Percentiles rank a stretch among this genome's conserved stretches.
These are phyloP conservation scores for Saccharomycopsis fermentans DNA, from an alignment of 805 yeast genomes.

Conservation along the genomic window DNA sequence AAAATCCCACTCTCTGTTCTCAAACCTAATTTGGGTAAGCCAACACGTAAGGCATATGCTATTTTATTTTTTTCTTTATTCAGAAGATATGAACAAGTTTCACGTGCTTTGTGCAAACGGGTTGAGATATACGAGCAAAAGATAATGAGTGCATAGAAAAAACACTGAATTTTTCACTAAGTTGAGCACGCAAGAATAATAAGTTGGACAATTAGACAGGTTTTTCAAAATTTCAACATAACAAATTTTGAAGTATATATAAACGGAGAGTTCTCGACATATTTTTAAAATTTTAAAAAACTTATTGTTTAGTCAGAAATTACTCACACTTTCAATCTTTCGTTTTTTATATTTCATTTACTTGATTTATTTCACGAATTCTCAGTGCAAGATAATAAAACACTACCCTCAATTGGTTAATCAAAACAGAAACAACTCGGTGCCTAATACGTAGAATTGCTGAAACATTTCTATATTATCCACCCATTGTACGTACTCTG, in stretches of 20 bases:
- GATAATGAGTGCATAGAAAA: too few relatives aligned
- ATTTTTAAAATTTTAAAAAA: too few relatives aligned
- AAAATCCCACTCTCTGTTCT: not conserved
- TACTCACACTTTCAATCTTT: too few relatives aligned
- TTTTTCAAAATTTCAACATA: not conserved
- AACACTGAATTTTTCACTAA: not conserved
- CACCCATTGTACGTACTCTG: not conserved
- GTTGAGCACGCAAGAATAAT: too few relatives aligned
- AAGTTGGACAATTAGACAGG: too few relatives aligned
- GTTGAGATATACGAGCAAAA: not conserved
- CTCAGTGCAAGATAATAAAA: too few relatives aligned
- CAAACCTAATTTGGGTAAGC: not conserved
- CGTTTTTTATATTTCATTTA: too few relatives aligned
- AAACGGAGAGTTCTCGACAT: not conserved
- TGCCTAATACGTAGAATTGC: not conserved
- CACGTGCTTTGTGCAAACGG: slow-evolving; percentile 1
- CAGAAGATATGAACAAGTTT: not conserved
- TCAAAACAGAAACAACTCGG: too few relatives aligned
- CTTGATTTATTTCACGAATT: too few relatives aligned
- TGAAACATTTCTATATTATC: not conserved
- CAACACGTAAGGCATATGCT: not conserved
- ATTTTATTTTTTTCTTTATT: not conserved
- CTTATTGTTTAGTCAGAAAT: too few relatives aligned
- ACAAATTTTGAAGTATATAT: not conserved
- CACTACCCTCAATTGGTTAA: too few relatives aligned